A percentile compares a stretch with the other conserved stretches of the same genome.
These are phyloP conservation scores for Kodamaea nitidulidarum DNA, from an alignment of 805 yeast species.

Conservation along the genomic window DNA sequence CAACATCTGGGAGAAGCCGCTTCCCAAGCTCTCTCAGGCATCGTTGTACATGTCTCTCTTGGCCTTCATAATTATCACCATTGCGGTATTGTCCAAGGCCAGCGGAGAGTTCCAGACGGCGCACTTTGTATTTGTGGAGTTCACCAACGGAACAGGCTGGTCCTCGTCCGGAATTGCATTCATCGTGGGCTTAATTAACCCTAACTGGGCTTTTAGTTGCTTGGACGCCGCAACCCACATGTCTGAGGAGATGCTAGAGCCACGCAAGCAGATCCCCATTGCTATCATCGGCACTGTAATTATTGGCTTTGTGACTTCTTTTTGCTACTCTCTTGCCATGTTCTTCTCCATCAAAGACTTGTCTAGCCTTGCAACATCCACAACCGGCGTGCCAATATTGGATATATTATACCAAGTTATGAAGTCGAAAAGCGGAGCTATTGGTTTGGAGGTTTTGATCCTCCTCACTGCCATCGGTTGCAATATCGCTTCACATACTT, in stretches of 20 bases:
- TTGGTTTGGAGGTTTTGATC: slow-evolving; percentile 46
- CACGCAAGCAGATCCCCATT: slow-evolving; percentile 56
- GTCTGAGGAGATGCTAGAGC: slow-evolving; percentile 61
- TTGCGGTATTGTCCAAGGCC: slow-evolving; percentile 50
- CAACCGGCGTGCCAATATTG: slow-evolving; percentile 59
- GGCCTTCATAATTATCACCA: slow-evolving; percentile 51
- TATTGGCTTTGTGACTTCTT: slow-evolving; percentile 61
- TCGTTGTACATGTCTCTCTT: slow-evolving; percentile 50
- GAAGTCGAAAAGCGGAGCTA: slow-evolving; percentile 50
- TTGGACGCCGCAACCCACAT: slow-evolving; percentile 69
- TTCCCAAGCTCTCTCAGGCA: slow-evolving; percentile 47
- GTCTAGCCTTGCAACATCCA: slow-evolving; percentile 43
- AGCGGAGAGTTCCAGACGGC: slow-evolving; percentile 51
- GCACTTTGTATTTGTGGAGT: slow-evolving; percentile 49
- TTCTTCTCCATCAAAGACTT: slow-evolving; percentile 56
- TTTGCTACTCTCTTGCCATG: slow-evolving; percentile 50
- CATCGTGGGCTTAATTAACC: slow-evolving; percentile 66
- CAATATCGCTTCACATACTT: slow-evolving; percentile 58
- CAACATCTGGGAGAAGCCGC: slow-evolving; percentile 48
- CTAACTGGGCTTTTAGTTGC: slow-evolving; percentile 67
- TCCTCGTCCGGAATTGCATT: slow-evolving; percentile 54
- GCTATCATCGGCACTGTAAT: slow-evolving; percentile 61
- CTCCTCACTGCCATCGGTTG: slow-evolving; percentile 55
- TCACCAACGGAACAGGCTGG: slow-evolving; percentile 61
- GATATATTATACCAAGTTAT: slow-evolving; percentile 61